phyloP scores from a whole-genome alignment of 805 yeast species.

The Pichia californica region DNA sequence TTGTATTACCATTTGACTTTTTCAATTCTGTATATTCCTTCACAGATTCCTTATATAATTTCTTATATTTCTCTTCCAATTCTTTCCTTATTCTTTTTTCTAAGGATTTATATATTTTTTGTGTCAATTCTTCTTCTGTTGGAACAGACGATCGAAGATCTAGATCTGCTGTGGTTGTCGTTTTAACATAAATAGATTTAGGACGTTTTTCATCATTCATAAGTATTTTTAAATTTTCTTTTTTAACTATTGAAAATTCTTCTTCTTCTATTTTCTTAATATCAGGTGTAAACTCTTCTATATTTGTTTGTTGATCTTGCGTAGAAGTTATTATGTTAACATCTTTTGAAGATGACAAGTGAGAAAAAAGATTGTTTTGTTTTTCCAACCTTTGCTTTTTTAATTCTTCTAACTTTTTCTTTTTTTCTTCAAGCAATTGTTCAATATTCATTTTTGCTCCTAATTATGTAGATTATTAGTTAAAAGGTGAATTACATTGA shows the following conservation, averaged over 20 bases:
- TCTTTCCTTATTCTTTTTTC: constrained; percentile 10
- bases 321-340: no score
- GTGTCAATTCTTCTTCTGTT: neutral
- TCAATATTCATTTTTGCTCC: constrained; percentile 23
- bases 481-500: no score
- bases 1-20: neutral
- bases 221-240: no score
- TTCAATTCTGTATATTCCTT: neutral
- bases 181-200: constrained; percentile 2
- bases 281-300: no score
- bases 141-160: neutral
- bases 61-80: constrained; percentile 8
- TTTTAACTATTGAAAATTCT: no score
- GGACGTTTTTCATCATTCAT: no score
- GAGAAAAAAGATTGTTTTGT: constrained; percentile 9
- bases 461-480: no score
- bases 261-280: no score
- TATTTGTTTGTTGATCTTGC: no score
- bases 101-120: constrained; percentile 11
- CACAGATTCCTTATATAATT: neutral
- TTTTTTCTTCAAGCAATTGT: constrained; percentile 41
- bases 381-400: constrained; percentile 38
- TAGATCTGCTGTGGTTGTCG: constrained; percentile 7
- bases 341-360: neutral
- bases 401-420: constrained; percentile 45